phyloP scores from a whole-genome alignment of 2,329 filamentous ascomycete species.

The Hypomyces perniciosus region DNA sequence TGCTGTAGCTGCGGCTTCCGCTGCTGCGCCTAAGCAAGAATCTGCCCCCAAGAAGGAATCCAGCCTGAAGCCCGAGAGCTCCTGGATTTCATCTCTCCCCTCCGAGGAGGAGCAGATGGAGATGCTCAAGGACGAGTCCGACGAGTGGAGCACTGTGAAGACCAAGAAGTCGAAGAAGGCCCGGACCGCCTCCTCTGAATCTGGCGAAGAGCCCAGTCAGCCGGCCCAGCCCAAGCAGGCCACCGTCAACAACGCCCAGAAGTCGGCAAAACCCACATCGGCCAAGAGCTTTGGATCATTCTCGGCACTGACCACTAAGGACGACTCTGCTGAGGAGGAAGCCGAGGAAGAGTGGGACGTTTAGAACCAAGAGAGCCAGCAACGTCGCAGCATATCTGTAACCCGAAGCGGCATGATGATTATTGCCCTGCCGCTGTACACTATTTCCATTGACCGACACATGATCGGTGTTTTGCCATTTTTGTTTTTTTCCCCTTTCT shows the following conservation, averaged over 20 bases:
- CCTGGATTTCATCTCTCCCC: conserved; percentile 47
- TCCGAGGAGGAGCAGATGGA: conserved; percentile 60
- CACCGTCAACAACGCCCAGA: conserved; percentile 20
- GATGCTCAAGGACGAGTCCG: conserved; percentile 44
- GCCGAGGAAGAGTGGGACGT: conserved; percentile 50
- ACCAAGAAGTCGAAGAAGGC: conserved; percentile 39
- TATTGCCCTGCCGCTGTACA: conserved; percentile 4
- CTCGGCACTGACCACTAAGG: conserved; percentile 41
- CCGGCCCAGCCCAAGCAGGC: conserved; percentile 27
- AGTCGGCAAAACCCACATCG: conserved; percentile 25
- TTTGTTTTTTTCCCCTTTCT: neutral
- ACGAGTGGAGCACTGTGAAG: conserved; percentile 56
- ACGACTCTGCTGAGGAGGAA: conserved; percentile 34
- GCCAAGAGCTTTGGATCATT: conserved; percentile 40
- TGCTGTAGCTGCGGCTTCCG: conserved; percentile 14
- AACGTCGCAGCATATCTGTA: neutral
- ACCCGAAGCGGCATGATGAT: conserved; percentile 1
- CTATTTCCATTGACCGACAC: conserved; percentile 2
- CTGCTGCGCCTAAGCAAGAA: conserved; percentile 21
- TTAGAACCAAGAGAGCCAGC: conserved; percentile 21
- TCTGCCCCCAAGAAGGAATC: conserved; percentile 28
- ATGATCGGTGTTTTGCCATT: conserved; percentile 3
- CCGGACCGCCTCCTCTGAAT: conserved; percentile 22
- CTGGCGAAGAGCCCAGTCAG: conserved; percentile 28
- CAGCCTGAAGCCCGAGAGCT: conserved; percentile 28